Percentiles rank a stretch among this genome's conserved stretches.
Evolutionary conservation across 495 filamentous ascomycete species (phyloP).

Genomic region (Jackrogersella multiformis): DNA sequence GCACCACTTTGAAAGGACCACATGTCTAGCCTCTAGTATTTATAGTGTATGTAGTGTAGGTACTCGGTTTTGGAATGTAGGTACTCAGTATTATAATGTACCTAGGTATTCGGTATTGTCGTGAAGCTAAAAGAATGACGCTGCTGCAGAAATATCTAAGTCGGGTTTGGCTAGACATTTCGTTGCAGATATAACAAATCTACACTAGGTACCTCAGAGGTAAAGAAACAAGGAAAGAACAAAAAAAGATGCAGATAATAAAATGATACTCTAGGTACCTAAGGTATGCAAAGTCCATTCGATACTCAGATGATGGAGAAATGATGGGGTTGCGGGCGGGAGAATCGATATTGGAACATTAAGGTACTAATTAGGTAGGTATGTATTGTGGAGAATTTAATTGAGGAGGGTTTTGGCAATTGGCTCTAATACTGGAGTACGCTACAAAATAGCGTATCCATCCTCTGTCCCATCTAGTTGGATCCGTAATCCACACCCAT

Average conservation of each 20-base stretch:
- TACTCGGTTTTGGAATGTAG: too few species aligned
- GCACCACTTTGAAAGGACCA: constrained; percentile 17
- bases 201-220: too few species aligned
- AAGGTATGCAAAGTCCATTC: constrained; percentile 13
- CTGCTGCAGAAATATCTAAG: constrained; percentile 27
- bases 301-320: background rate
- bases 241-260: constrained; percentile 16
- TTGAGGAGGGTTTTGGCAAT: background rate
- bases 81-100: too few species aligned
- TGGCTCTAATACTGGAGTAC: too few species aligned
- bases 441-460: too few species aligned
- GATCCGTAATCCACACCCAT: constrained; percentile 24
- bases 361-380: too few species aligned
- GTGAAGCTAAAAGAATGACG: constrained; percentile 13
- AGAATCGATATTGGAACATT: constrained; percentile 31
- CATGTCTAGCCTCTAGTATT: constrained; percentile 14
- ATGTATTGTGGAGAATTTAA: constrained; percentile 26
- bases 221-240: too few species aligned
- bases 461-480: constrained; percentile 30
- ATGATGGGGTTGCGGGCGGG: constrained; percentile 18
- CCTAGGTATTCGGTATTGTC: too few species aligned
- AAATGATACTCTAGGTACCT: too few species aligned
- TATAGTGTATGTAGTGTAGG: too few species aligned
- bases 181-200: too few species aligned
- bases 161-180: constrained; percentile 26